Evolutionary conservation across 2,329 filamentous ascomycete genomes (phyloP).

Genomic region (Coleophoma crateriformis): DNA sequence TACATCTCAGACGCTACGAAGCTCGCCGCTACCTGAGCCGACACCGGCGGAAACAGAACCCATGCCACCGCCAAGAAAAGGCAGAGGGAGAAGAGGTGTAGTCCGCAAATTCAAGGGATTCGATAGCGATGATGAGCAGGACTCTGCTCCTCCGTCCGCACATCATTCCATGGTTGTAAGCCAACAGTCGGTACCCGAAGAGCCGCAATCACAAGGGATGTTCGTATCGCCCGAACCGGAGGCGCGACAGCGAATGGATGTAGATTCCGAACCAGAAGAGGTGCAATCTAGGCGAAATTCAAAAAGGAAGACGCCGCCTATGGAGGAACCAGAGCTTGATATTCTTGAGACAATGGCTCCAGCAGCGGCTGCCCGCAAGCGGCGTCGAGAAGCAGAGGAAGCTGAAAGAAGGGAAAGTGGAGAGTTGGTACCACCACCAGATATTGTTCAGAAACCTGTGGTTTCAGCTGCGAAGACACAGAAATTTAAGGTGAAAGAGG

Average conservation of each 20-base stretch:
- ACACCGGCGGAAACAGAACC: constrained; percentile 8
- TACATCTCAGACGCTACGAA: constrained; percentile 8
- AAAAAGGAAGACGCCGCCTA: constrained; percentile 40
- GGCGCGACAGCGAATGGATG: constrained; percentile 3
- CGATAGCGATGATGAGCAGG: constrained; percentile 49
- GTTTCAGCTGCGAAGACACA: constrained; percentile 17
- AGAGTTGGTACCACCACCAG: constrained; percentile 18
- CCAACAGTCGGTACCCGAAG: constrained; percentile 4
- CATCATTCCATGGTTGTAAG: constrained; percentile 25
- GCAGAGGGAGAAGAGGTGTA: constrained; percentile 34
- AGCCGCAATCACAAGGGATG: constrained; percentile 32
- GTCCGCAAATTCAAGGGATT: constrained; percentile 69
- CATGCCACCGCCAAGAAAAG: constrained; percentile 13
- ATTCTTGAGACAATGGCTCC: constrained; percentile 70
- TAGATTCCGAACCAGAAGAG: constrained; percentile 10
- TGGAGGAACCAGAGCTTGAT: constrained; percentile 35
- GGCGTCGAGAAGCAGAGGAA: constrained; percentile 61
- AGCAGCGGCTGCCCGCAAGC: constrained; percentile 71
- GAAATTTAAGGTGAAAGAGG: constrained; percentile 38
- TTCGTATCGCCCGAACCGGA: constrained; percentile 49
- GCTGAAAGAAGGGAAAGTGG: constrained; percentile 37
- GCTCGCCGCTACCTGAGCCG: constrained; percentile 3
- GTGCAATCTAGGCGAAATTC: constrained; percentile 8
- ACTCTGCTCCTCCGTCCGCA: constrained; percentile 23
- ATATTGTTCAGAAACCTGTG: constrained; percentile 6